Conservation (phyloP, 2,329 filamentous ascomycete genomes). For the Claviceps arundinis region DNA sequence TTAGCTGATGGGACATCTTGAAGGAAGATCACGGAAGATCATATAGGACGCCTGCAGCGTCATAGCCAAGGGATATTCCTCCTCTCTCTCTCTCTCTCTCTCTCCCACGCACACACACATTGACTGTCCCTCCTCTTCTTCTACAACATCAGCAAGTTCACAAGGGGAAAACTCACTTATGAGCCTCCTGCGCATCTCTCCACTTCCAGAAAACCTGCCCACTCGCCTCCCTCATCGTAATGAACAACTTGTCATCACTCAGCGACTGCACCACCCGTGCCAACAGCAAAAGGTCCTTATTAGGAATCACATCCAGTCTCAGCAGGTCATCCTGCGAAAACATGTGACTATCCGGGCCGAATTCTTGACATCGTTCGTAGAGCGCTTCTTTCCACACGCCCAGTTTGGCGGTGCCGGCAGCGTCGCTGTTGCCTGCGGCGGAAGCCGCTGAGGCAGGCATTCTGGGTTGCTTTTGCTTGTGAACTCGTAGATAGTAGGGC, state of each 20-base stretch:
- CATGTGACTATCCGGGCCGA: constrained; percentile 31
- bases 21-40: too few species aligned
- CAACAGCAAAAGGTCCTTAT: constrained; percentile 40
- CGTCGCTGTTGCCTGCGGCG: constrained; percentile 16
- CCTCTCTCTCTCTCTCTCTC: not conserved
- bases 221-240: constrained; percentile 27
- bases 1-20: not conserved
- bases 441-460: constrained; percentile 17
- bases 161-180: constrained; percentile 33
- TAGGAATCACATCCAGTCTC: constrained; percentile 42
- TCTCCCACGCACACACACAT: too few species aligned
- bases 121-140: not conserved
- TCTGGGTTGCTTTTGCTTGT: not conserved
- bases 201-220: constrained; percentile 39
- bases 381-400: constrained; percentile 41
- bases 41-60: too few species aligned
- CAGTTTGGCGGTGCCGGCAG: constrained; percentile 28
- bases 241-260: constrained; percentile 46
- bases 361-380: constrained; percentile 41
- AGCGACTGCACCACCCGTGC: constrained; percentile 43
- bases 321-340: constrained; percentile 48
- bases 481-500: not conserved
- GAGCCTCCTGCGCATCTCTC: constrained; percentile 45
- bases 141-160: not conserved
- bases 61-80: not conserved